Conservation (phyloP, 1,284 basidiomycete genomes). For the Cerrena zonata region DNA sequence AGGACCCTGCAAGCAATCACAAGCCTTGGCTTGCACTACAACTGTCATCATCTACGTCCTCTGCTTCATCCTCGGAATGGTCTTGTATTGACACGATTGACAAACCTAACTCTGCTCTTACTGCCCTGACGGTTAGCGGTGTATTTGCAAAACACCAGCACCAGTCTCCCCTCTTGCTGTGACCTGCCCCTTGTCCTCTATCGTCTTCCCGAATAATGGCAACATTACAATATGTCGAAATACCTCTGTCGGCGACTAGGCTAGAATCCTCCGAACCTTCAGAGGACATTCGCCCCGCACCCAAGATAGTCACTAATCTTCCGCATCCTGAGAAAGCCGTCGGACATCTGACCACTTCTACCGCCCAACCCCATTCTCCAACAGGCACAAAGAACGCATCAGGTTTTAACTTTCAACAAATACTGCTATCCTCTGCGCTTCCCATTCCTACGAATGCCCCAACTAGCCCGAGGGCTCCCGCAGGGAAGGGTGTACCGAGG, state of each 20-base stretch:
- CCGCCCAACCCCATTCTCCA: constrained; percentile 10
- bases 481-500: constrained; percentile 21
- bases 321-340: constrained; percentile 32
- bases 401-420: constrained; percentile 27
- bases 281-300: constrained; percentile 33
- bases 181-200: too few species aligned
- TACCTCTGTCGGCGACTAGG: constrained; percentile 42
- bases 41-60: too few species aligned
- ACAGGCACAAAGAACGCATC: constrained; percentile 7
- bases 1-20: too few species aligned
- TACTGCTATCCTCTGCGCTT: constrained; percentile 29
- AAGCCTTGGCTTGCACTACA: too few species aligned
- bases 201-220: constrained; percentile 29
- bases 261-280: constrained; percentile 28
- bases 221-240: constrained; percentile 46
- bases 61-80: too few species aligned
- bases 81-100: too few species aligned
- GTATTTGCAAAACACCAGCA: background rate
- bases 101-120: too few species aligned
- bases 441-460: constrained; percentile 27
- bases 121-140: too few species aligned
- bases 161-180: too few species aligned
- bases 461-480: constrained; percentile 20
- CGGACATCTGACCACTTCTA: constrained; percentile 23
- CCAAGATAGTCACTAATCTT: constrained; percentile 40